Conservation (phyloP, 106 monocot species). For the Allium sativum region DNA sequence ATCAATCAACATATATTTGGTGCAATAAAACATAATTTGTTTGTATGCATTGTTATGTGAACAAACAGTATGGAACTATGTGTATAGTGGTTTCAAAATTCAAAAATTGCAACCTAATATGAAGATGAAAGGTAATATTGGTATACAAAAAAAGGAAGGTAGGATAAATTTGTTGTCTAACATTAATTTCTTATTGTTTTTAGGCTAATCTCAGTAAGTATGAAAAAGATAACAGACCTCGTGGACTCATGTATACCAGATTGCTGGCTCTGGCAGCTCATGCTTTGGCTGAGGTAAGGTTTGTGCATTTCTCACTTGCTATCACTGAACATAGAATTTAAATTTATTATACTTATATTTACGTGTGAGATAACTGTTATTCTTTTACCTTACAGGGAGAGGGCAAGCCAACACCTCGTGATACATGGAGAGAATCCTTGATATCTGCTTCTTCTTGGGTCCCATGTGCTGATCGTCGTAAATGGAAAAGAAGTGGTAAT, state of each 20-base stretch:
- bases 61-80: background rate
- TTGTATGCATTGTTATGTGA: background rate
- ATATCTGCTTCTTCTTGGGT: slow-evolving; percentile 52
- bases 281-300: slow-evolving; percentile 85
- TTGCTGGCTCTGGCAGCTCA: slow-evolving; percentile 79
- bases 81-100: background rate
- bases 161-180: background rate
- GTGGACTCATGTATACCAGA: slow-evolving; percentile 38
- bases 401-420: slow-evolving; percentile 50
- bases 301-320: background rate
- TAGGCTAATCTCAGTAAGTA: slow-evolving; percentile 20
- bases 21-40: background rate
- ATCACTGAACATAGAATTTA: background rate
- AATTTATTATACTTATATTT: slow-evolving; percentile 1
- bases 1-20: background rate
- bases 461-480: slow-evolving; percentile 64
- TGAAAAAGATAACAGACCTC: slow-evolving; percentile 23
- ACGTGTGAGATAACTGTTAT: background rate
- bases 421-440: slow-evolving; percentile 67
- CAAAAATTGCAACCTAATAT: background rate
- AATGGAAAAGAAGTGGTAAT: slow-evolving; percentile 50
- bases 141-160: background rate
- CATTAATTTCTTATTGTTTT: background rate
- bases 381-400: slow-evolving; percentile 25
- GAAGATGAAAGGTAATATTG: background rate